phyloP scores from a whole-genome alignment of 2,329 filamentous ascomycete genomes.

The Aspergillus niger region DNA sequence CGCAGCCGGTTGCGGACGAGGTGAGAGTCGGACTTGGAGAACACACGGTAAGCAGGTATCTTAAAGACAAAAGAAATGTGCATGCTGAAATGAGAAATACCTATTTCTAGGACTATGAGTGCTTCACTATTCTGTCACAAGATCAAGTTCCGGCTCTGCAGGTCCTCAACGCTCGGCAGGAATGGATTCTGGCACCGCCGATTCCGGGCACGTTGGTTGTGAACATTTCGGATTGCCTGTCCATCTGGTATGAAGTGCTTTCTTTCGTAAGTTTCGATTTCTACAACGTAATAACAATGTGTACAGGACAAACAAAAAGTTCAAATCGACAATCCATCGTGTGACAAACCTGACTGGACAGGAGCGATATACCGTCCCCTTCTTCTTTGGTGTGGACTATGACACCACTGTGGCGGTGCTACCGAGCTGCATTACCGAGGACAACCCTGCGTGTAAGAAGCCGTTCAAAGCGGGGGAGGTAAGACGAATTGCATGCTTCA shows the following conservation, averaged over 20 bases:
- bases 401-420: constrained; percentile 35
- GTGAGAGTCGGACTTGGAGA: constrained; percentile 43
- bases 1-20: constrained; percentile 37
- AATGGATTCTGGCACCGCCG: constrained; percentile 30
- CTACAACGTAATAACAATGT: background rate
- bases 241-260: constrained; percentile 22
- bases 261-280: background rate
- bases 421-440: constrained; percentile 19
- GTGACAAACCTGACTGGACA: constrained; percentile 43
- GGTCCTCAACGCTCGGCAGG: constrained; percentile 34
- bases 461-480: constrained; percentile 27
- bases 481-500: constrained; percentile 4
- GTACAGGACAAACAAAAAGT: constrained; percentile 41
- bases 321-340: constrained; percentile 44
- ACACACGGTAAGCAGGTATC: constrained; percentile 34
- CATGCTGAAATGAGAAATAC: too few relatives aligned
- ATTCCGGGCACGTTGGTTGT: constrained; percentile 32
- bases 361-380: constrained; percentile 44
- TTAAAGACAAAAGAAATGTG: background rate
- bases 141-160: constrained; percentile 41
- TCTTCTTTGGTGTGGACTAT: constrained; percentile 48
- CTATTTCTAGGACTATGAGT: constrained; percentile 38
- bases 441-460: constrained; percentile 14
- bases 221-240: constrained; percentile 37
- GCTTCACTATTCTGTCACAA: constrained; percentile 46